A percentile compares a stretch with the other conserved stretches of the same genome.
Conservation (phyloP, 257 asterid species). For the Solanum virginianum region DNA sequence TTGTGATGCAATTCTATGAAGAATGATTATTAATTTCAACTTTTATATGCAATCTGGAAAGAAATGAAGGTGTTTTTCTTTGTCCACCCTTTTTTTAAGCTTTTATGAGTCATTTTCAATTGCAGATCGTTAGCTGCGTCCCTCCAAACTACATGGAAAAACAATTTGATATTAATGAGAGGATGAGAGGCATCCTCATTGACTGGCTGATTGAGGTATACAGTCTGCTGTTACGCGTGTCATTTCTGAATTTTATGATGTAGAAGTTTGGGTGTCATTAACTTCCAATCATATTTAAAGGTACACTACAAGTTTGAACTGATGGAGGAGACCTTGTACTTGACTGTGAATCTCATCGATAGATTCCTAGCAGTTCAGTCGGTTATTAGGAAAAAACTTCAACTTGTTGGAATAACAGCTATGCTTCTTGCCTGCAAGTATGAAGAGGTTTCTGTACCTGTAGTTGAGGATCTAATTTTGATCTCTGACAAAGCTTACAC, state of each 20-base stretch:
- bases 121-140: constrained; percentile 47
- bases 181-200: constrained; percentile 80
- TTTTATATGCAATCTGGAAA: neutral
- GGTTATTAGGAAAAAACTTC: constrained; percentile 72
- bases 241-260: neutral
- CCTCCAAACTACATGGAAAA: constrained; percentile 51
- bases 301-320: constrained; percentile 95
- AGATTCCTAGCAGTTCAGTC: constrained; percentile 55
- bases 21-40: neutral
- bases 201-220: constrained; percentile 95
- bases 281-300: constrained; percentile 10
- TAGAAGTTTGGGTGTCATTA: neutral
- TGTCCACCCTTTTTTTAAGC: neutral
- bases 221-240: neutral
- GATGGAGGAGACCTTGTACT: constrained; percentile 84
- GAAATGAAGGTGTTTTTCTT: neutral
- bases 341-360: constrained; percentile 79
- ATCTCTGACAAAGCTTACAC: constrained; percentile 79
- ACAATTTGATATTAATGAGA: constrained; percentile 67
- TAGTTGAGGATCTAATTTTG: constrained; percentile 78
- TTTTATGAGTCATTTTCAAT: neutral
- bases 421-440: constrained; percentile 94
- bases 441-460: constrained; percentile 93
- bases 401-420: constrained; percentile 85
- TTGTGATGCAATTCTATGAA: neutral